Base-by-base conservation (phyloP, 805 yeast genomes). In the Zygosaccharomyces lentus region DNA sequence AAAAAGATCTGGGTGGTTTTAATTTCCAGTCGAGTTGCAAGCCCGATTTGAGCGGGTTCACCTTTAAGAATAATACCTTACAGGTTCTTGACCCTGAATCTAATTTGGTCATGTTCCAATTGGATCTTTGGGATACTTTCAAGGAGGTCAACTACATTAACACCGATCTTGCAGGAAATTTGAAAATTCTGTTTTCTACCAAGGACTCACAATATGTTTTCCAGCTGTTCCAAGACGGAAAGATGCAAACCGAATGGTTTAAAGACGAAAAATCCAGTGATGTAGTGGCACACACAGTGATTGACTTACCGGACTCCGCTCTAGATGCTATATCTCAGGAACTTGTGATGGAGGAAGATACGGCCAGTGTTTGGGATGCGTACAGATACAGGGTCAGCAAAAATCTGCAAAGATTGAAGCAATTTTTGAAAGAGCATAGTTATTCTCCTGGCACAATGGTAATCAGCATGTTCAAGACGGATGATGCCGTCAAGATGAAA, bases 191-290 rank as follows among this genome's bases (percentile, higher is more conserved):
- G 12, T 42, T 46, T 19, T 41, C 50, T 1, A 54, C 57, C 3
- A 37, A 37, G 2, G 55, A 50, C 16, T 41, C 34, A 1, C 34
- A 52, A 5, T 61, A 49, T 34, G 21, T 53, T 29, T 59, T 53
- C 43, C 47, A 50, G 16, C 53, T 50, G 24, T 47, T 49, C 34
- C 43, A 45, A 5, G 56, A 66, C 41, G 67, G 66, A 2, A 47
- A 43, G 5, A 13, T 62, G 4, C 19, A 41, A 1, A 34, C 25
- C 5, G 31, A 43, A 8, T 77, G 82, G 82, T 23, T 44, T 2
- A 66, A 70, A 48, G 79, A 77, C 56, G 75, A 70, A 52, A 70
- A 77, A 0, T 47, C 73, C 4, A 59, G 71, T 4, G 53, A 67
- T 25, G 63, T 74, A 3, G 54, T 57, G 5, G 72, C 71, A n/a